Conservation (phyloP, 1,284 basidiomycete genomes). For the Bondarzewia mesenterica region DNA sequence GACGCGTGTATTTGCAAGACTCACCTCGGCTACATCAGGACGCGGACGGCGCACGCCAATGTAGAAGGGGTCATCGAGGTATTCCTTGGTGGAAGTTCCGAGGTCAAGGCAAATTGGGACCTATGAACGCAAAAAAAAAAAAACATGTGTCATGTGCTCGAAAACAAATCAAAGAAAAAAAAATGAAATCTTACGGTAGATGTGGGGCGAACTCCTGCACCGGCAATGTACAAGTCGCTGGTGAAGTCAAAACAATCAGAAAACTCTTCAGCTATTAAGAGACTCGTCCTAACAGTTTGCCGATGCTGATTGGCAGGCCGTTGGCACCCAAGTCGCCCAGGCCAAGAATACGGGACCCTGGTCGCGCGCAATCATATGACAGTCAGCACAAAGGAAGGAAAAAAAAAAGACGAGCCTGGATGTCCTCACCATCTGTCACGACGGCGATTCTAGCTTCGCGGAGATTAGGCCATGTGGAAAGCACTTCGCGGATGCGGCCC, state of each 20-base stretch:
- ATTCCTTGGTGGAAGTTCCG: conserved; percentile 72
- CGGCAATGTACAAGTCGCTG: conserved; percentile 69
- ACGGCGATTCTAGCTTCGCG: conserved; percentile 57
- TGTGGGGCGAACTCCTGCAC: conserved; percentile 48
- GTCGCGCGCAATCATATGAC: too few species aligned
- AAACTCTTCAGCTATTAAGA: too few species aligned
- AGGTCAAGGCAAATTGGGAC: conserved; percentile 70
- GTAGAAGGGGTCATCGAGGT: conserved; percentile 75
- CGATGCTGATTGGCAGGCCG: conserved; percentile 73
- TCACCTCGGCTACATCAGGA: conserved; percentile 41
- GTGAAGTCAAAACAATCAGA: too few species aligned
- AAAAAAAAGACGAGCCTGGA: neutral
- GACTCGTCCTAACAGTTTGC: conserved; percentile 53
- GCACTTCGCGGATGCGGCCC: conserved; percentile 53
- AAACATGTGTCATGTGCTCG: neutral
- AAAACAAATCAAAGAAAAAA: neutral
- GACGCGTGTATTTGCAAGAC: neutral
- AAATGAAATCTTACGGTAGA: conserved; percentile 32
- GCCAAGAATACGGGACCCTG: conserved; percentile 73
- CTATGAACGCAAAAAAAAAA: conserved; percentile 3
- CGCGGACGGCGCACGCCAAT: conserved; percentile 61
- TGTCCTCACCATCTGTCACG: conserved; percentile 59
- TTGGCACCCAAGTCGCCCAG: conserved; percentile 74
- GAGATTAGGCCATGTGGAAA: conserved; percentile 51
- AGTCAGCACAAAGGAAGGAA: conserved; percentile 5